These are phyloP conservation scores for Leccinum sublutescens DNA, from an alignment of 768 basidiomycete genomes.

Conservation along the genomic window DNA sequence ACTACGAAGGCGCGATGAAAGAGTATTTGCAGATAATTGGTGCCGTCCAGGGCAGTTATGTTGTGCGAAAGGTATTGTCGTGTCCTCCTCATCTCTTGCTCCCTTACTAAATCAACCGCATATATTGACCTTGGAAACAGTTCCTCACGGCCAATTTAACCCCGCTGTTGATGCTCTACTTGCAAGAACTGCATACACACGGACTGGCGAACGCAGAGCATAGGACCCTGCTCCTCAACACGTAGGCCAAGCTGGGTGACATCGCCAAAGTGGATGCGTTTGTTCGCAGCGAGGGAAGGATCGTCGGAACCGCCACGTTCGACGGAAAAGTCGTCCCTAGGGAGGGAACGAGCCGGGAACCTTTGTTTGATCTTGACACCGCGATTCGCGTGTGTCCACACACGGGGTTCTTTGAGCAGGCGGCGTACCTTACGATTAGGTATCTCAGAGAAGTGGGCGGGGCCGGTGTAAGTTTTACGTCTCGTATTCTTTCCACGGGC, in stretches of 20 bases:
- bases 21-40: constrained; percentile 92
- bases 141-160: constrained; percentile 96
- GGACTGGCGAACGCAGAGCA: constrained; percentile 89
- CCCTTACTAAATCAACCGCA: not conserved
- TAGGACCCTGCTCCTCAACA: constrained; percentile 93
- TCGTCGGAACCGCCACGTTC: constrained; percentile 26
- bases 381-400: constrained; percentile 96
- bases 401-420: constrained; percentile 95
- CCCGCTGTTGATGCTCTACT: constrained; percentile 90
- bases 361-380: constrained; percentile 96
- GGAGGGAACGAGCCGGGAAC: constrained; percentile 54
- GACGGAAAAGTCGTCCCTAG: constrained; percentile 23
- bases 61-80: constrained; percentile 70
- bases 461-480: constrained; percentile 58
- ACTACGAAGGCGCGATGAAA: constrained; percentile 91
- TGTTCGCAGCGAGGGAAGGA: constrained; percentile 80
- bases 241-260: constrained; percentile 96
- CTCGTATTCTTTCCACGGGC: not conserved
- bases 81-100: not conserved
- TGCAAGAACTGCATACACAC: constrained; percentile 90
- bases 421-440: constrained; percentile 83
- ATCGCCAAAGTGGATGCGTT: constrained; percentile 85
- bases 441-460: constrained; percentile 79
- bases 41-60: constrained; percentile 26
- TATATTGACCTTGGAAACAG: constrained; percentile 39